Evolutionary conservation across 768 basidiomycete genomes (phyloP).

Genomic region (Pulveroboletus sp.): DNA sequence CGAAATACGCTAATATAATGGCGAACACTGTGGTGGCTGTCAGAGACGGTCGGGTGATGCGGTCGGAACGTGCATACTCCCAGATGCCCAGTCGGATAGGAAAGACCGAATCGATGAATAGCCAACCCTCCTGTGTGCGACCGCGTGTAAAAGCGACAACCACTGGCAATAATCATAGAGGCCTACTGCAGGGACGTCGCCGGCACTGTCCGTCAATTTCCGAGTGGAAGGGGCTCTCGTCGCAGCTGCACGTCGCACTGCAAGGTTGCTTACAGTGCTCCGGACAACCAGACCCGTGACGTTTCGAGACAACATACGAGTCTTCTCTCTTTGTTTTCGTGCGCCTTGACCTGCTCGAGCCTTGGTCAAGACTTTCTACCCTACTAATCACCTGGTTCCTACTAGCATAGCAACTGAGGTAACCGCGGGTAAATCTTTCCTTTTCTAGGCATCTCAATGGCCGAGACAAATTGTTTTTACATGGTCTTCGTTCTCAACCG

Average conservation of each 20-base stretch:
- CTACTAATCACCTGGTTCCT: neutral
- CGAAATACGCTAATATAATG: conserved; percentile 58
- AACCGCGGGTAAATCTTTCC: conserved; percentile 13
- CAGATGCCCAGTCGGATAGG: conserved; percentile 65
- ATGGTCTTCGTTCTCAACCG: conserved; percentile 18
- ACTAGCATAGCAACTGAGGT: neutral
- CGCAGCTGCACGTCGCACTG: conserved; percentile 1
- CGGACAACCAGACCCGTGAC: conserved; percentile 1
- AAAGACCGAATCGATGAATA: conserved; percentile 77
- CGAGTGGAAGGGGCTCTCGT: neutral
- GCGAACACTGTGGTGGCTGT: conserved; percentile 47
- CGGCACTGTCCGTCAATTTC: conserved; percentile 8
- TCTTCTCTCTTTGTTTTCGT: too few relatives aligned
- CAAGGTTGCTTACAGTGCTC: neutral
- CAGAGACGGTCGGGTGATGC: neutral
- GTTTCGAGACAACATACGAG: conserved; percentile 17
- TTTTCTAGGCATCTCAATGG: conserved; percentile 2
- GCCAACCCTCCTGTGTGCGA: conserved; percentile 45
- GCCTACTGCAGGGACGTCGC: conserved; percentile 13
- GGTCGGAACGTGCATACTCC: conserved; percentile 51
- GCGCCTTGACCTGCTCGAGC: too few relatives aligned
- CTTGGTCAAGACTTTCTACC: too few relatives aligned
- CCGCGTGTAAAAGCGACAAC: conserved; percentile 4
- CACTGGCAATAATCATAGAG: conserved; percentile 7
- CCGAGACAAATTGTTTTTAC: conserved; percentile 22